phyloP scores from a whole-genome alignment of 768 basidiomycete species.

The Mycena filopes region DNA sequence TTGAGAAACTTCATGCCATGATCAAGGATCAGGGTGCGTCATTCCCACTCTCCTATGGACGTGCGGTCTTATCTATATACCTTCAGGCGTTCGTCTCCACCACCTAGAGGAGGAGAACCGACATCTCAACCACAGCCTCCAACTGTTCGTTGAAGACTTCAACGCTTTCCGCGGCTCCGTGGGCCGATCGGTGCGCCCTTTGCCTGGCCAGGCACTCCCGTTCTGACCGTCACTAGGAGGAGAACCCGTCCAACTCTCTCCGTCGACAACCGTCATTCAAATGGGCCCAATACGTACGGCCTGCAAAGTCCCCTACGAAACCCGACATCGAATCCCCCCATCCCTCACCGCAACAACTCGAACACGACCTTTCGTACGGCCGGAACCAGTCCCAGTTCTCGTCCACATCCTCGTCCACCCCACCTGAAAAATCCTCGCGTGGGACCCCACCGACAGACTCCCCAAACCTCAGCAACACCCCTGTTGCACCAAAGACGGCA shows the following conservation, averaged over 20 bases:
- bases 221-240: slow-evolving; percentile 42
- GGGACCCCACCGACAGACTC: slow-evolving; percentile 41
- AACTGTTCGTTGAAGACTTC: slow-evolving; percentile 75
- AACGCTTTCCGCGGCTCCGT: slow-evolving; percentile 51
- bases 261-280: slow-evolving; percentile 86
- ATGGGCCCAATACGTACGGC: slow-evolving; percentile 86
- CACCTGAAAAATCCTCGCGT: slow-evolving; percentile 26
- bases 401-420: slow-evolving; percentile 26
- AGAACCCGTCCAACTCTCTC: slow-evolving; percentile 54
- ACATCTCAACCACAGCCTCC: slow-evolving; percentile 69
- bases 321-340: slow-evolving; percentile 80
- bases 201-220: slow-evolving; percentile 10
- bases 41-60: neutral
- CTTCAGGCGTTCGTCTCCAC: slow-evolving; percentile 72
- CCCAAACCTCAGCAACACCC: slow-evolving; percentile 40
- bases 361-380: slow-evolving; percentile 69
- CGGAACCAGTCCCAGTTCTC: slow-evolving; percentile 41
- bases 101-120: slow-evolving; percentile 83
- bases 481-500: slow-evolving; percentile 54
- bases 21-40: slow-evolving; percentile 79
- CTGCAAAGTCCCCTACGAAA: slow-evolving; percentile 85
- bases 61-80: slow-evolving; percentile 1
- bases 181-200: slow-evolving; percentile 51
- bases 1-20: slow-evolving; percentile 74
- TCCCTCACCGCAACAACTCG: slow-evolving; percentile 79